Conservation (phyloP, 1,284 basidiomycete species). For the Ceratobasidium sp. region DNA sequence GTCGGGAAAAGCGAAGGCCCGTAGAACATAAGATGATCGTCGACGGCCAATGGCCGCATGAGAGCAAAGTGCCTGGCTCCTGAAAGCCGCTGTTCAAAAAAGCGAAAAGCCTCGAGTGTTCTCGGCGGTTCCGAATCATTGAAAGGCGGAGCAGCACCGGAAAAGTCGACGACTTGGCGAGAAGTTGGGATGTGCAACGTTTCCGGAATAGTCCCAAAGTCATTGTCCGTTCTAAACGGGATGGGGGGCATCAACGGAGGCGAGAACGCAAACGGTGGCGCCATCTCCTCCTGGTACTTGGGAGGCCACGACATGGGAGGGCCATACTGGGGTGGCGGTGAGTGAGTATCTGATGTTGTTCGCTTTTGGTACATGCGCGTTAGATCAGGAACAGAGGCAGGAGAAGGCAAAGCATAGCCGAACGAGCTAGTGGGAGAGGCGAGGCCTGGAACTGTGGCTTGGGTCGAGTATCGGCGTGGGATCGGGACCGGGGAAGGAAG, state of each 20-base stretch:
- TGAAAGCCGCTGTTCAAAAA: slow-evolving; percentile 44
- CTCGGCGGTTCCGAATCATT: slow-evolving; percentile 43
- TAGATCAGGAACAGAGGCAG: slow-evolving; percentile 44
- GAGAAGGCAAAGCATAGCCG: slow-evolving; percentile 40
- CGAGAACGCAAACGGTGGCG: slow-evolving; percentile 35
- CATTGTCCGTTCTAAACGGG: slow-evolving; percentile 32
- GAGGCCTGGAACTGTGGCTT: slow-evolving; percentile 39
- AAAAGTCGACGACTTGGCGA: slow-evolving; percentile 34
- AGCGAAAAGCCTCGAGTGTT: slow-evolving; percentile 44
- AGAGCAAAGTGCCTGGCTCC: slow-evolving; percentile 43
- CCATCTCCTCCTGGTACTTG: slow-evolving; percentile 43
- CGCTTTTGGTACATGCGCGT: slow-evolving; percentile 45
- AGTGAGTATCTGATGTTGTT: slow-evolving; percentile 42
- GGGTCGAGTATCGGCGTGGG: slow-evolving; percentile 42
- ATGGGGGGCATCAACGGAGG: slow-evolving; percentile 34
- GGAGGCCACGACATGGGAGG: slow-evolving; percentile 42
- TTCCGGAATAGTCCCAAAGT: slow-evolving; percentile 42
- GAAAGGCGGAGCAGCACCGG: slow-evolving; percentile 42
- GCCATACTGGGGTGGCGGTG: slow-evolving; percentile 41
- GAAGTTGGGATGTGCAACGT: slow-evolving; percentile 40
- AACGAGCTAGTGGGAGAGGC: slow-evolving; percentile 37
- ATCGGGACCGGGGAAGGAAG: slow-evolving; percentile 43
- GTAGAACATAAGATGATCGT: slow-evolving; percentile 45
- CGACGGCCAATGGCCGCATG: slow-evolving; percentile 25
- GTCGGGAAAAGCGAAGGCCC: slow-evolving; percentile 44